These are phyloP conservation scores for Colletotrichum noveboracense DNA, from an alignment of 2,329 filamentous ascomycete genomes.

Conservation along the genomic window DNA sequence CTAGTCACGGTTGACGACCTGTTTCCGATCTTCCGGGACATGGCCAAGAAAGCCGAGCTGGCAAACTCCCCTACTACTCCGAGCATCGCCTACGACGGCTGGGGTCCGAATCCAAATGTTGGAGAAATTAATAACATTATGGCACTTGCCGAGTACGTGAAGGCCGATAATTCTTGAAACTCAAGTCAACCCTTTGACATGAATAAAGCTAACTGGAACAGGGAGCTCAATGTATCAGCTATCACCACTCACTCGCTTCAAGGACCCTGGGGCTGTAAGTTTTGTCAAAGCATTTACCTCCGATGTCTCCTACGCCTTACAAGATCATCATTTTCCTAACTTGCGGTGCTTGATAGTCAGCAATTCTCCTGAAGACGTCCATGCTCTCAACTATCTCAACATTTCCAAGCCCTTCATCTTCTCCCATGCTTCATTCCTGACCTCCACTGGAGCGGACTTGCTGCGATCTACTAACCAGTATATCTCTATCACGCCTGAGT, in stretches of 20 bases:
- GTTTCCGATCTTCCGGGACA: conserved; percentile 38
- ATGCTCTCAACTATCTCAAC: conserved; percentile 42
- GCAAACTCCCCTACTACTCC: not conserved
- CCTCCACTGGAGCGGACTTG: conserved; percentile 38
- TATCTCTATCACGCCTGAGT: conserved; percentile 62
- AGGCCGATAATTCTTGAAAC: too few relatives aligned
- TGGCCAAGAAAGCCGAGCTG: conserved; percentile 31
- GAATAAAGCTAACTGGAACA: too few relatives aligned
- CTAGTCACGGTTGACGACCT: conserved; percentile 31
- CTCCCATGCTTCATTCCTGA: conserved; percentile 54
- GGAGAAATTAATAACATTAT: too few relatives aligned
- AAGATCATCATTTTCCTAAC: not conserved
- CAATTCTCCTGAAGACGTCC: conserved; percentile 23
- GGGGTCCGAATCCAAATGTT: too few relatives aligned
- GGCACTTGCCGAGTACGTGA: too few relatives aligned
- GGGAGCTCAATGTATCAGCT: too few relatives aligned
- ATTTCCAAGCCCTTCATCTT: conserved; percentile 52
- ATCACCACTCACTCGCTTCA: too few relatives aligned
- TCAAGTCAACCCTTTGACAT: too few relatives aligned
- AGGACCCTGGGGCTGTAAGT: too few relatives aligned
- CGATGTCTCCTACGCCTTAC: not conserved
- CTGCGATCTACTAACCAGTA: conserved; percentile 55
- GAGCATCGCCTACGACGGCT: too few relatives aligned
- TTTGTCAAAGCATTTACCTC: not conserved
- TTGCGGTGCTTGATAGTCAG: not conserved